Percentiles rank a stretch among this genome's conserved stretches.
phyloP scores from a whole-genome alignment of 345 rosid genomes.

The Rubroshorea leprosula region DNA sequence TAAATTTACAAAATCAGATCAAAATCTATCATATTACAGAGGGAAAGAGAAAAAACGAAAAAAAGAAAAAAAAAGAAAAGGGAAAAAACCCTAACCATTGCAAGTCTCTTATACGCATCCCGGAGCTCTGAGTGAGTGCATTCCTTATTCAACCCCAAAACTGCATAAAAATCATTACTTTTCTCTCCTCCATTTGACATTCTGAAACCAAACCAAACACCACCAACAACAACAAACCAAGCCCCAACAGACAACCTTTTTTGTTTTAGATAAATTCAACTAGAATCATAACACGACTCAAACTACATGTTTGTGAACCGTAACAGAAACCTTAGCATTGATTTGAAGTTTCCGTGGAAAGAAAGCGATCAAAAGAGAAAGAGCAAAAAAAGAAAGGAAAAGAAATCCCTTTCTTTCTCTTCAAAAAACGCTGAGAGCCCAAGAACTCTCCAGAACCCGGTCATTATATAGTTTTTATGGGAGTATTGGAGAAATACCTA shows the following conservation, averaged over 20 bases:
- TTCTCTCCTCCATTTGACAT: conserved; percentile 43
- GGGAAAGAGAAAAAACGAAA: background rate
- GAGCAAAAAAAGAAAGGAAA: background rate
- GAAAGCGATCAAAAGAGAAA: background rate
- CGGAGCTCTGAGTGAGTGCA: conserved; percentile 72
- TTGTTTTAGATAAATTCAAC: conserved; percentile 29
- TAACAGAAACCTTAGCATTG: conserved; percentile 17
- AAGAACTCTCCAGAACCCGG: conserved; percentile 34
- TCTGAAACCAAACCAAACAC: conserved; percentile 6
- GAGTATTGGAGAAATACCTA: too few species aligned
- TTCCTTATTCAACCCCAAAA: conserved; percentile 65
- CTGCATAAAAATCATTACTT: conserved; percentile 53
- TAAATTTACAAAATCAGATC: background rate
- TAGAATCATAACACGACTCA: background rate
- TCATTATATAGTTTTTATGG: conserved; percentile 11
- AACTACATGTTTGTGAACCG: conserved; percentile 9
- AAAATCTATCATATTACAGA: background rate
- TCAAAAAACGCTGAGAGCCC: conserved; percentile 1
- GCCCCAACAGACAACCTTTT: conserved; percentile 1
- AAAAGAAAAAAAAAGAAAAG: background rate
- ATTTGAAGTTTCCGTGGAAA: conserved; percentile 11
- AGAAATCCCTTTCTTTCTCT: background rate
- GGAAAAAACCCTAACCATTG: conserved; percentile 46
- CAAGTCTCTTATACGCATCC: conserved; percentile 85
- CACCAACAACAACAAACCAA: conserved; percentile 1